Base-by-base conservation (phyloP, 2,329 filamentous ascomycete species). In the Colletotrichum orchidophilum region DNA sequence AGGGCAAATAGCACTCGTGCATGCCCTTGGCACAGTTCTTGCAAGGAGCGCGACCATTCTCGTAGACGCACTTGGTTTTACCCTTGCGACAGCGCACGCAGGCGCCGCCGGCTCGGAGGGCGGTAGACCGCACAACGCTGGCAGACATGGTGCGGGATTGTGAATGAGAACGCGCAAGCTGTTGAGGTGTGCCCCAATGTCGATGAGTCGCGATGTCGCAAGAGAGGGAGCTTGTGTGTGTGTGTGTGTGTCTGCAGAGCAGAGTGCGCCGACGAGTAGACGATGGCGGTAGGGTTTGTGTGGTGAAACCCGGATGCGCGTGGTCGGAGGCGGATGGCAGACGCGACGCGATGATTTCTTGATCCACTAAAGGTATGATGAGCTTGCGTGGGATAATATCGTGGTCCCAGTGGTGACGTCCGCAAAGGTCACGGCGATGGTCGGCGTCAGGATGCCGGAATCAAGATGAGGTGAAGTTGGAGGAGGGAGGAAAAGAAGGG, bases 51-150 rank as follows among this genome's bases (percentile, higher is more conserved):
- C 87, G 84, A 62, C 87, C 88, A 75, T 88, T 90, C 73, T 90
- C 88, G 81, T 90, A 90, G 76, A 90, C 88, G 73, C 88, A 90
- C 76, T 90, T 90, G 63, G 88, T 90, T 80, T 90, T 90, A 81
- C 88, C 88, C 78, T 90, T 90, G 78, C 88, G 87, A 80, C 88
- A 90, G 80, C 88, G 87, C 74, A 90, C 88, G 75, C 88, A 90
- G 76, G 88, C 88, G 76, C 87, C 88, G 77, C 88, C 88, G 78
- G 88, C 88, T 77, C 88, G 84, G 66, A 90, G 86, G 79, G 88
- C 88, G 74, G 88, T 90, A 76, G 86, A 86, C 80, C 88, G 86
- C 77, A 87, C 85, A 74, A 86, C 79, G 75, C 78, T 83, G 59
- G 82, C 80, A 67, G 85, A 81, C 86, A 87, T 87, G 76, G 68